Base-by-base conservation (phyloP, 345 rosid species). In the Clarkia xantiana region DNA sequence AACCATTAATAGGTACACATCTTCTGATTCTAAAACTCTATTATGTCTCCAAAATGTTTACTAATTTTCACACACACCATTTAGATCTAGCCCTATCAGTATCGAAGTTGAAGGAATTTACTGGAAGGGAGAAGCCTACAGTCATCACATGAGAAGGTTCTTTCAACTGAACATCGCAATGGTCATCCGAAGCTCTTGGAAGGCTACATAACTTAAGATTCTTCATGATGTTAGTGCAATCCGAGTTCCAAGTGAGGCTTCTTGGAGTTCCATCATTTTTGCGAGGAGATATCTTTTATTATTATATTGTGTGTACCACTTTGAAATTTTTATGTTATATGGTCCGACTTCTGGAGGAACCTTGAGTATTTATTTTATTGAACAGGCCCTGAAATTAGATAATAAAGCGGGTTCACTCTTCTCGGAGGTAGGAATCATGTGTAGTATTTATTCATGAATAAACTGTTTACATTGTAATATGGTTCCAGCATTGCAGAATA, bases 101-200 rank as follows among this genome's bases (percentile, higher is more conserved):
- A 60, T 91, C 98, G 44, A 91, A 79, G 83, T 76, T 91, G 67
- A 75, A 81, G 75, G 93, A 75, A 20, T 91, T 81, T 73, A 78
- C 93, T 13, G 90, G 87, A 52, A 79, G 93, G 77, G 93, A 86
- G 75, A 84, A 76, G 67, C 98, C 94, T 44, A 86, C 90, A n/a
- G 96, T 86, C 62, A 80, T 86, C 69, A 86, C 98, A 64, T 84
- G 67, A 75, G 9, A 29, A 18, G 25, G 34, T 23, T 9, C 9
- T 12, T 54, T 23, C 48, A 15, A 14, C 25, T 29, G 40, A 14
- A 13, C 25, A 10, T 29, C 9, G 36, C 20, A 13, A 3, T 14
- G 8, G 49, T 10, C 23, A 17, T 46, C 49, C 23, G 11, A 46
- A 18, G 49, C 25, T 10, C 53, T 2, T 9, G 53, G 18, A 15